phyloP scores from a whole-genome alignment of 1,284 basidiomycete genomes.

The Leucoagaricus sp. region DNA sequence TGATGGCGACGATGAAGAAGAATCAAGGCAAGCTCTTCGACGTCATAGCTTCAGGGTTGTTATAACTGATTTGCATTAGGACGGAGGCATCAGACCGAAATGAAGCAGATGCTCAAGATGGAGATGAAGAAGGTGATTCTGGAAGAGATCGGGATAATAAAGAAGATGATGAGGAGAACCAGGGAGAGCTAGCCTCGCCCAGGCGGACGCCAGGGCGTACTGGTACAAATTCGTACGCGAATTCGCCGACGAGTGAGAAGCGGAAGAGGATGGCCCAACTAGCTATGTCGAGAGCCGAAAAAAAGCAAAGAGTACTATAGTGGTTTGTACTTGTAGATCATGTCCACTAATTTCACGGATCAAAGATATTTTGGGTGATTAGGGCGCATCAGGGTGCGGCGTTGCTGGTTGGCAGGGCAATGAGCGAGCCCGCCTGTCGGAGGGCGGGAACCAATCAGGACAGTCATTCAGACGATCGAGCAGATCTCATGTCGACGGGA shows the following conservation, averaged over 20 bases:
- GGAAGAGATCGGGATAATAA: not conserved
- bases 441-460: conserved; percentile 1
- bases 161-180: conserved; percentile 7
- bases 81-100: conserved; percentile 6
- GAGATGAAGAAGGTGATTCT: conserved; percentile 8
- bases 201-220: conserved; percentile 17
- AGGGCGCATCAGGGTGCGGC: not conserved
- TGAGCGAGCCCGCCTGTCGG: not conserved
- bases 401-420: not conserved
- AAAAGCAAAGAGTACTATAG: conserved; percentile 16
- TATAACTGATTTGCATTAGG: not conserved
- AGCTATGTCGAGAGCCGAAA: conserved; percentile 22
- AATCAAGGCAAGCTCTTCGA: conserved; percentile 16
- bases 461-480: not conserved
- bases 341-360: not conserved
- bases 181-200: conserved; percentile 4
- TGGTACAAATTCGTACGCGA: conserved; percentile 24
- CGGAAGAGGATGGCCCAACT: conserved; percentile 37
- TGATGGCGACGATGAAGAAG: conserved; percentile 24
- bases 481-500: not conserved
- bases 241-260: conserved; percentile 38
- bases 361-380: not conserved
- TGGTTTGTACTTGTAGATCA: not conserved
- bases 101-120: conserved; percentile 10
- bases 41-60: not conserved